Conservation (phyloP, 139 green algal species). For the Haematococcus sp. region DNA sequence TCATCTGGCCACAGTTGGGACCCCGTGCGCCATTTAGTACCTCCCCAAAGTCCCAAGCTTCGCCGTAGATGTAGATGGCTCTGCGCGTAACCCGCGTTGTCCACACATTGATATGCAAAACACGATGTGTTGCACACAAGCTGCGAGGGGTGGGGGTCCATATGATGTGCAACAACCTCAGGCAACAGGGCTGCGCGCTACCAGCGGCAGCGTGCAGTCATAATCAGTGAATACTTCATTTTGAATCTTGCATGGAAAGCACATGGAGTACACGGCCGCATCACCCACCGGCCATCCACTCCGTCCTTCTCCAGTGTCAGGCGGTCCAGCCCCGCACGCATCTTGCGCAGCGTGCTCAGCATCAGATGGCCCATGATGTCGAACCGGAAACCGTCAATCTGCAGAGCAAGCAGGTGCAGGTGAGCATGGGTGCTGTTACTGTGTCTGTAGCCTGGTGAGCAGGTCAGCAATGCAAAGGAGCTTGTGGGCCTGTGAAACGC, state of each 20-base stretch:
- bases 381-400: slow-evolving; percentile 78
- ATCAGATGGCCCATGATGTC: slow-evolving; percentile 91
- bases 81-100: slow-evolving; percentile 16
- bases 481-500: too few species aligned
- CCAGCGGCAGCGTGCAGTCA: too few species aligned
- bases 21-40: slow-evolving; percentile 72
- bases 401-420: neutral
- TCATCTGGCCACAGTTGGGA: slow-evolving; percentile 78
- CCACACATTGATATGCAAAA: too few species aligned
- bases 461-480: too few species aligned
- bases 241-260: neutral
- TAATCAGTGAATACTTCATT: too few species aligned
- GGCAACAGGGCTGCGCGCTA: too few species aligned
- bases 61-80: slow-evolving; percentile 84
- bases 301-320: slow-evolving; percentile 60
- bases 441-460: too few species aligned
- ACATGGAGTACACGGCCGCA: neutral
- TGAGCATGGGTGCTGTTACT: too few species aligned
- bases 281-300: slow-evolving; percentile 10
- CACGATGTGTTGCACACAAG: too few species aligned
- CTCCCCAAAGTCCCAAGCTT: slow-evolving; percentile 93
- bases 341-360: slow-evolving; percentile 67
- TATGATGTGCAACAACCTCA: too few species aligned
- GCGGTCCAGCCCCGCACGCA: slow-evolving; percentile 43
- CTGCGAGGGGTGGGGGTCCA: too few species aligned